A percentile compares a stretch with the other conserved stretches of the same genome.
These are phyloP conservation scores for Penstemon newberryi DNA, from an alignment of 257 asterid genomes.

Conservation along the genomic window DNA sequence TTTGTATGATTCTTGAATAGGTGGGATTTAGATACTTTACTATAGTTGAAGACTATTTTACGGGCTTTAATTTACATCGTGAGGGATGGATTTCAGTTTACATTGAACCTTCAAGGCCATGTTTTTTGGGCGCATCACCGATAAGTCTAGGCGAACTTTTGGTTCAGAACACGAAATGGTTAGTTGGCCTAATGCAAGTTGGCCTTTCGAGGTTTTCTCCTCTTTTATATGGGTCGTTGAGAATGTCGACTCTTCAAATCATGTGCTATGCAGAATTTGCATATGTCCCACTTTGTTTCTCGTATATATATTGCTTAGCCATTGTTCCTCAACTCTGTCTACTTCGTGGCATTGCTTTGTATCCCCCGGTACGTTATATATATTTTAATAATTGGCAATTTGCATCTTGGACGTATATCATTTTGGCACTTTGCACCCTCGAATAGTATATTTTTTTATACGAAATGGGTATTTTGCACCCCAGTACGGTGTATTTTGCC, in stretches of 20 bases:
- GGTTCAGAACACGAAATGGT: constrained; percentile 40
- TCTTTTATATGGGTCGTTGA: constrained; percentile 31
- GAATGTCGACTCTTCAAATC: constrained; percentile 32
- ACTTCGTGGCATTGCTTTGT: constrained; percentile 23
- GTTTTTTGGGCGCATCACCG: constrained; percentile 38
- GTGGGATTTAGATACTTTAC: constrained; percentile 43
- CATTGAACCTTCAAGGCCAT: constrained; percentile 33
- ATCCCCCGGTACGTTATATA: constrained; percentile 27
- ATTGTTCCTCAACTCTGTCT: constrained; percentile 35
- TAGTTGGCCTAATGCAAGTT: constrained; percentile 29
- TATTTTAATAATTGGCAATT: background rate
- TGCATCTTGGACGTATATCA: background rate
- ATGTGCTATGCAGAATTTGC: constrained; percentile 28
- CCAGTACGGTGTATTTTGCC: too few relatives aligned
- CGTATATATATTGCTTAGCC: constrained; percentile 25
- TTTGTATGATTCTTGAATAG: constrained; percentile 17
- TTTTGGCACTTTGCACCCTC: background rate
- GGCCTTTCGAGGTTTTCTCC: constrained; percentile 32
- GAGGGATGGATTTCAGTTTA: constrained; percentile 43
- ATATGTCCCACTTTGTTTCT: constrained; percentile 5
- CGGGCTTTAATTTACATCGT: constrained; percentile 41
- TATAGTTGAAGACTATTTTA: constrained; percentile 42
- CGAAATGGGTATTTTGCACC: too few relatives aligned
- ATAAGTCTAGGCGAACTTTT: constrained; percentile 35
- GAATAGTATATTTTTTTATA: background rate